Base-by-base conservation (phyloP, 768 basidiomycete species). In the Leccinum rimulosum region DNA sequence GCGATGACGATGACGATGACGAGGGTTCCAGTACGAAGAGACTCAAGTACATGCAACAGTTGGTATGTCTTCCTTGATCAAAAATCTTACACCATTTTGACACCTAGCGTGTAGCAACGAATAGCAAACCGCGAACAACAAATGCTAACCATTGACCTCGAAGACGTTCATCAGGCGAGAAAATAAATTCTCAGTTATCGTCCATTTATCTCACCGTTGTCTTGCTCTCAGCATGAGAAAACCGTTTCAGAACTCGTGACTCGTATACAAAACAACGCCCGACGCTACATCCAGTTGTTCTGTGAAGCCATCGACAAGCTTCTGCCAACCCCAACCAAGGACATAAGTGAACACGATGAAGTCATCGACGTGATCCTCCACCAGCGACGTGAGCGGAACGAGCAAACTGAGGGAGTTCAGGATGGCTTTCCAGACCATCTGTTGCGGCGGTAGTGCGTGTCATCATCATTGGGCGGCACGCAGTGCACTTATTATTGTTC, bases 301-400 rank as follows among this genome's bases (percentile, higher is more conserved):
- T 85, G 87, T 64, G 89, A 93, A 68, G 93, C 91, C 50, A 84
- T 98, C 55, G 97, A 99, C 80, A 83, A 84, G 61, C 80, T 96
- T 55, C 86, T 98, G 82, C 95, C 95, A 15, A 77, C 80, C 38
- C 92, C 95, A 12, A 95, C 91, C 9, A 89, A 87, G 70, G 95
- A 97, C 66, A 91, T 98, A 60, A 88, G 86, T 58, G 87, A 93
- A 62, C 84, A 93, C 43, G 91, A 93, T 61, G 97, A 99, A 73
- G 95, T 98, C 52, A 91, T 98, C 43, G 97, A 99, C 73, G 87
- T 98, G 5, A 97, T 99, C 59, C 82, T 98, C 62, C 93, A 95
- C 71, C 97, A 98, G 69, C 82, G 97, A 55, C 81, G 88, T 55
- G 91, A 97, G 72, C 82, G 93, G 59, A 98, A 98, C 67, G 85